Conservation (phyloP, 108 stramenopile genomes). For the Discostella stelligeroides region DNA sequence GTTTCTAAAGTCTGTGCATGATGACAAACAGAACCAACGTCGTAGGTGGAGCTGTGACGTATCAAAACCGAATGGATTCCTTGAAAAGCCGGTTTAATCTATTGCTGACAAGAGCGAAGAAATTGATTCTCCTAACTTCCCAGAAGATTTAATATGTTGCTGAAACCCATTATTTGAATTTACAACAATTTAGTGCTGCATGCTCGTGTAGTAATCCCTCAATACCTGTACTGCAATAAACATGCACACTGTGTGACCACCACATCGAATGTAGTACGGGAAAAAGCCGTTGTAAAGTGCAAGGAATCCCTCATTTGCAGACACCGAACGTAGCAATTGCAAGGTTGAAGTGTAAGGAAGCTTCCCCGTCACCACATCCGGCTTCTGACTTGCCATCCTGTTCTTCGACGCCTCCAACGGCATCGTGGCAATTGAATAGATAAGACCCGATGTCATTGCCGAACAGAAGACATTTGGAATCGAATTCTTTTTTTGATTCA, state of each 20-base stretch:
- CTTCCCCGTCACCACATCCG: constrained; percentile 70
- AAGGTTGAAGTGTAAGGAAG: constrained; percentile 85
- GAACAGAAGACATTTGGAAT: constrained; percentile 88
- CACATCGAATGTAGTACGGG: constrained; percentile 94
- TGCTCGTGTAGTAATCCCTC: constrained; percentile 67
- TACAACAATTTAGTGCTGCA: too few species aligned
- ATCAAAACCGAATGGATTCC: neutral
- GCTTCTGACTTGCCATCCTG: constrained; percentile 92
- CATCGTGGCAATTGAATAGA: constrained; percentile 94
- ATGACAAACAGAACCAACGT: neutral
- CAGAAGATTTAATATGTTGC: too few species aligned
- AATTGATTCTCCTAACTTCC: too few species aligned
- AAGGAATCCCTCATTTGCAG: constrained; percentile 76
- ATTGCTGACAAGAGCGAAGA: too few species aligned
- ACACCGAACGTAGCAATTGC: constrained; percentile 76
- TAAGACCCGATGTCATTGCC: constrained; percentile 92
- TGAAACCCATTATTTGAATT: neutral
- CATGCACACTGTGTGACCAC: constrained; percentile 95
- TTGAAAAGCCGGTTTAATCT: neutral
- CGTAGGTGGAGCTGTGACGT: neutral
- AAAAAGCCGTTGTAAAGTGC: constrained; percentile 87
- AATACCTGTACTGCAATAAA: constrained; percentile 88
- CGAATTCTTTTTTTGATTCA: constrained; percentile 78
- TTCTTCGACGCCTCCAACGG: constrained; percentile 94
- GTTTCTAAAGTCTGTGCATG: constrained; percentile 6